Base-by-base conservation (phyloP, 1,284 basidiomycete genomes). In the Ganoderma boninense region DNA sequence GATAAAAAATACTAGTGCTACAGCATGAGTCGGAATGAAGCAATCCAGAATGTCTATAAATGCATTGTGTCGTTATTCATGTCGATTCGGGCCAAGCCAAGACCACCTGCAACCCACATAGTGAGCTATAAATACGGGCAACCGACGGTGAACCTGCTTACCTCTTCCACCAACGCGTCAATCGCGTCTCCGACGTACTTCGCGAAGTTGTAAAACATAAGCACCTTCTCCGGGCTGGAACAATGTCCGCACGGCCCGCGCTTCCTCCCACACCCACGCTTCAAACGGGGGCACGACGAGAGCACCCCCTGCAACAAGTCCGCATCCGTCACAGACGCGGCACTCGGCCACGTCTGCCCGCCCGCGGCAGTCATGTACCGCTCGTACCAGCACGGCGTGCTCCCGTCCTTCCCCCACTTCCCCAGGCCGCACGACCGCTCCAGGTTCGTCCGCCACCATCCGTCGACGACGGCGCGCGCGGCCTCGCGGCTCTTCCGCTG, bases 401-500 rank as follows among this genome's bases (percentile, higher is more conserved):
- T 13, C 18, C 38, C 6, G 13, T 10, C 42, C 43, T 40, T 14
- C 20, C 26, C 35, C 38, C 63, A 60, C 35, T 23, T n/a, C 32
- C 38, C 56, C 18, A 57, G 20, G 40, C 35, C 20, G 18, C 69
- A 71, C 29, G 57, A 60, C 13, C 29, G 35, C 35, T 65, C 54
- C 40, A 69, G 61, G 52, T 56, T 49, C 20, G n/a, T 44, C 49
- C 49, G 44, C 71, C 64, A 65, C 23, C 61, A 44, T 20, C 40
- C 35, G 1, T 68, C 63, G 59, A 71, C 52, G 20, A 73, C 61
- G 1, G 59, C 35, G 7, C 62, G 68, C 6, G 67, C 69, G 1
- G 70, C 70, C 4, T 62, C 65, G 1, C 64, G 52, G 46, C 70
- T 71, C 20, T 46, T 42, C n/a, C 67, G 67, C 29, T 73, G 74